Evolutionary conservation across 202 grass and related monocot genomes (phyloP), one percentile per base, ranked within the genome.

Genomic region (Setaria viridis): DNA sequence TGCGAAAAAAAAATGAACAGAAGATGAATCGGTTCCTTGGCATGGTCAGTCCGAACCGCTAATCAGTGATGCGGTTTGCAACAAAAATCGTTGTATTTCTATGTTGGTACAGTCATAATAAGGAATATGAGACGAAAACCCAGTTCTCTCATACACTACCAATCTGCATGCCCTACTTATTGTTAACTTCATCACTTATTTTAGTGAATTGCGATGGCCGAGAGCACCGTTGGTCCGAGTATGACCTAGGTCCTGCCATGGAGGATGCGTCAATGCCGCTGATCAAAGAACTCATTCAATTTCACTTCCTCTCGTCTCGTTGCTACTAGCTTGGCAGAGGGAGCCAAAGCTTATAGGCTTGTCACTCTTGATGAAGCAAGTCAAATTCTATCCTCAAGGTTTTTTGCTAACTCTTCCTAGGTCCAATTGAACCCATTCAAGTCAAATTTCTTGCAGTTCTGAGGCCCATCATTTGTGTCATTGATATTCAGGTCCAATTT

Each of bases 371-470:
- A 60, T 33, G 19, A 48, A 62, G 20, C 29, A 82, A 82, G 80
- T 49, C 68, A 72, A 15, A 21, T 21, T 72, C 69, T 62, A 60
- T 72, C n/a, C 42, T 42, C 41, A 72, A 21, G 2, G 0, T 46
- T 1, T 55, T 25, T 71, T 59, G 53, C 16, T 45, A 72, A 20
- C 41, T 48, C 16, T 81, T 59, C n/a, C 82, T 93, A 96, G 73
- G 74, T 86, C 92, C 97, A 99, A 80, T 92, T 91, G 80, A 93
- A 85, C 60, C 97, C 91, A 90, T 99, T 99, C 72, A 99, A 90
- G 77, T 99, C 97, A 41, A 99, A 87, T 68, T 94, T 90, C 89
- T 92, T 94, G 82, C 84, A 85, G 34, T 81, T 88, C 37, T 87
- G 81, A 66, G 67, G 45, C 43, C 62, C 88, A 4, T 94, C 92